Conservation (phyloP, 805 yeast genomes). For the Spathaspora sp. region DNA sequence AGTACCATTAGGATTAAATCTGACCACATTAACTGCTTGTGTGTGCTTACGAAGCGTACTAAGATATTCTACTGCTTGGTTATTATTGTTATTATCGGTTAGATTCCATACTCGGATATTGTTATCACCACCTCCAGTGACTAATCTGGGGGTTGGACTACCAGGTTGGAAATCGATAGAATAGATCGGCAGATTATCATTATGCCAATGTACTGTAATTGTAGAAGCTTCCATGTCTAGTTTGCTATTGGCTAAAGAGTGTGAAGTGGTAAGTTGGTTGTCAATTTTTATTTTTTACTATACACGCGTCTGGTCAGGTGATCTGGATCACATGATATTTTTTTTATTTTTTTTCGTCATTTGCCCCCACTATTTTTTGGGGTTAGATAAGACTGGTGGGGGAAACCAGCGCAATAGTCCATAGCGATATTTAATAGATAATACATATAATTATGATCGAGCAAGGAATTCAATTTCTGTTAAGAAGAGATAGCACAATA, state of each 20-base stretch:
- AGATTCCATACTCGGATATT: slow-evolving; percentile 64
- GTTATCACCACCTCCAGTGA: slow-evolving; percentile 94
- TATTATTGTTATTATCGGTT: slow-evolving; percentile 4
- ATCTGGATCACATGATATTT: too few species aligned
- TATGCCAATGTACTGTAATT: slow-evolving; percentile 68
- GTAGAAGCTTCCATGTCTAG: slow-evolving; percentile 37
- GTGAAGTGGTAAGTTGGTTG: neutral
- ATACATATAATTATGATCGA: neutral
- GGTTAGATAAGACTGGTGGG: neutral
- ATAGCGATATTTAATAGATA: too few species aligned
- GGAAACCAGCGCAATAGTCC: neutral
- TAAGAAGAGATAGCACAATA: neutral
- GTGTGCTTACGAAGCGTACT: slow-evolving; percentile 84
- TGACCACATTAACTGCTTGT: slow-evolving; percentile 89
- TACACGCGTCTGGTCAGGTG: neutral
- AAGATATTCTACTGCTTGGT: slow-evolving; percentile 58
- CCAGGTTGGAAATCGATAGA: slow-evolving; percentile 54
- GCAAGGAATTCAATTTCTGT: neutral
- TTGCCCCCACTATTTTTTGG: neutral
- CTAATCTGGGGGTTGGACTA: slow-evolving; percentile 45
- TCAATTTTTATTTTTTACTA: neutral
- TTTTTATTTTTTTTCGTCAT: neutral
- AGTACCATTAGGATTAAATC: slow-evolving; percentile 72
- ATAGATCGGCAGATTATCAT: slow-evolving; percentile 72
- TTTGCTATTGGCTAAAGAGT: neutral